A percentile compares a stretch with the other conserved stretches of the same genome.
These are phyloP conservation scores for Trichocomaceae sp. DNA, from an alignment of 2,329 filamentous ascomycete species.

Conservation along the genomic window DNA sequence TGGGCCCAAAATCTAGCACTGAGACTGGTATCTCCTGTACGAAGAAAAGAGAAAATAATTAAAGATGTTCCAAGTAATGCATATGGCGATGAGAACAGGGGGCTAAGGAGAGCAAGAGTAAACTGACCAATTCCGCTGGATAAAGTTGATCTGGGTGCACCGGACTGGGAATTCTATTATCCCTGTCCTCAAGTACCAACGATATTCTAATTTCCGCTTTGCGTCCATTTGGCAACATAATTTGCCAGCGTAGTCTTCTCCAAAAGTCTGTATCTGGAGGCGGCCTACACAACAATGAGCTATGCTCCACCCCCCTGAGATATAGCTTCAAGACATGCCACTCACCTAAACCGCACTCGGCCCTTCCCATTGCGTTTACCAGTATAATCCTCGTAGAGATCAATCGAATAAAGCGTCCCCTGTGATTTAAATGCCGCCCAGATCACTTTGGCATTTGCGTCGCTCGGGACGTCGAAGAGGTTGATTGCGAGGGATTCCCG, in stretches of 20 bases:
- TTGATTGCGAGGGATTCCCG: conserved; percentile 36
- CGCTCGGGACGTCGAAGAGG: conserved; percentile 29
- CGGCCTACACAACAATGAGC: conserved; percentile 32
- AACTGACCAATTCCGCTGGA: conserved; percentile 32
- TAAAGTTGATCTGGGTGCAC: conserved; percentile 26
- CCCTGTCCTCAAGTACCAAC: conserved; percentile 21
- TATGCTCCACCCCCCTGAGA: neutral
- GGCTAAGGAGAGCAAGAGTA: neutral
- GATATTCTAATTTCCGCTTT: conserved; percentile 14
- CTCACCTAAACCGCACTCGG: conserved; percentile 48
- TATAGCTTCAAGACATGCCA: conserved; percentile 16
- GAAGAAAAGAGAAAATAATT: neutral
- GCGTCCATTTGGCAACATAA: conserved; percentile 24
- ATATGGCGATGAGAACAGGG: neutral
- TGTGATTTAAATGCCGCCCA: conserved; percentile 48
- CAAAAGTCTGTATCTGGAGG: conserved; percentile 51
- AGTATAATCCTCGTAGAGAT: conserved; percentile 45
- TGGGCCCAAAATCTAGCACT: conserved; percentile 57
- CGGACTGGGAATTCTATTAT: conserved; percentile 28
- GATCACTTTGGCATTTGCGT: conserved; percentile 36
- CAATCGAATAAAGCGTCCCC: conserved; percentile 52
- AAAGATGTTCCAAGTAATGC: neutral
- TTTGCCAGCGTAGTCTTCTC: conserved; percentile 25
- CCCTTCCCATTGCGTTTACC: conserved; percentile 39
- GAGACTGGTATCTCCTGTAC: conserved; percentile 39